These are phyloP conservation scores for Thymus quinquecostatus DNA, from an alignment of 257 asterid genomes.

Conservation along the genomic window DNA sequence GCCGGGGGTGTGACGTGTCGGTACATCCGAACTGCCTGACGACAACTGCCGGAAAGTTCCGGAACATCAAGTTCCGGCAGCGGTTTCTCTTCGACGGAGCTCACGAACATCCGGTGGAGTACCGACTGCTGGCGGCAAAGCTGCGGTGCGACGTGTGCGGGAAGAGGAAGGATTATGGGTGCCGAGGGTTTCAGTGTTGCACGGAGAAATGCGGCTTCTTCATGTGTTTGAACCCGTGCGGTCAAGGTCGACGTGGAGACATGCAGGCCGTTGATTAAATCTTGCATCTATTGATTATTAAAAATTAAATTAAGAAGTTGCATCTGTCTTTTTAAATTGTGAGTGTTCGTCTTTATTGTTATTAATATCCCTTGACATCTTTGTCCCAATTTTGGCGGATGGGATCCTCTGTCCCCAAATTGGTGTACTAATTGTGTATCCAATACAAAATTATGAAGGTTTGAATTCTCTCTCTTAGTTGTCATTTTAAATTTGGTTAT, in stretches of 20 bases:
- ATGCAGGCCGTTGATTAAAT: not conserved
- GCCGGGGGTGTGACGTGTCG: not conserved
- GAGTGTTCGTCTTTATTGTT: too few relatives aligned
- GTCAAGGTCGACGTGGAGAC: not conserved
- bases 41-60: not conserved
- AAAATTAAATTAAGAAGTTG: too few relatives aligned
- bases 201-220: constrained; percentile 6
- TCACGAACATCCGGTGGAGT: not conserved
- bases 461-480: too few relatives aligned
- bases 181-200: constrained; percentile 1
- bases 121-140: not conserved
- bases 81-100: not conserved
- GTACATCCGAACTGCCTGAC: not conserved
- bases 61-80: constrained; percentile 6
- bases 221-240: constrained; percentile 2
- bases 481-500: too few relatives aligned
- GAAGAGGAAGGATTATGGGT: not conserved
- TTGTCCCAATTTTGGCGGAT: too few relatives aligned
- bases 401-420: too few relatives aligned
- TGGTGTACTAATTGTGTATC: too few relatives aligned
- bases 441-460: too few relatives aligned
- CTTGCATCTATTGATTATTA: too few relatives aligned
- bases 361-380: too few relatives aligned
- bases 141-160: not conserved
- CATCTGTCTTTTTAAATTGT: too few relatives aligned